Percentiles rank a stretch among this genome's conserved stretches.
These are phyloP conservation scores for Colletotrichum sp. DNA, from an alignment of 2,329 filamentous ascomycete species.

Conservation along the genomic window DNA sequence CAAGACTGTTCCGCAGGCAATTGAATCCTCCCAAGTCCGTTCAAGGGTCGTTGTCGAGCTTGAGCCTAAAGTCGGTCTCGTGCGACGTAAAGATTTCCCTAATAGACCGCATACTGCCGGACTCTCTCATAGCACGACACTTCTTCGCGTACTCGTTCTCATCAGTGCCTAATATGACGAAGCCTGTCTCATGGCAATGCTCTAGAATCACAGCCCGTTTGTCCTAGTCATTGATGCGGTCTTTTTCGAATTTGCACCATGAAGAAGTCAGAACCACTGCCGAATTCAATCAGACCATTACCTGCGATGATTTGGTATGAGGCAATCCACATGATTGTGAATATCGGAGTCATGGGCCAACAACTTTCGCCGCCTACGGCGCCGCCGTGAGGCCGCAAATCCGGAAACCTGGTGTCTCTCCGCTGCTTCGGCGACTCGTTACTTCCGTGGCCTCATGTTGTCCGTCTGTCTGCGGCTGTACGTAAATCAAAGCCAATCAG, in stretches of 20 bases:
- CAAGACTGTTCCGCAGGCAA: background rate
- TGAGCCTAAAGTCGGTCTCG: background rate
- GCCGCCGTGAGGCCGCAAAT: background rate
- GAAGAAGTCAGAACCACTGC: background rate
- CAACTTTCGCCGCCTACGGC: background rate
- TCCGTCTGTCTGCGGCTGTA: background rate
- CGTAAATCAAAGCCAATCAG: background rate
- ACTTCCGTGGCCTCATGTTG: background rate
- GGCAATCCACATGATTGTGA: background rate
- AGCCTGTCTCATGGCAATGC: background rate
- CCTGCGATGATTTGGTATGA: background rate
- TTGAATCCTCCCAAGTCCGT: background rate
- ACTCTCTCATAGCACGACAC: background rate
- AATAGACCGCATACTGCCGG: rapidly evolving
- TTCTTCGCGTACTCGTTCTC: background rate
- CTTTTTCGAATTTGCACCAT: background rate
- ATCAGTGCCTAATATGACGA: background rate
- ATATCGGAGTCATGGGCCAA: background rate
- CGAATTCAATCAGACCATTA: background rate
- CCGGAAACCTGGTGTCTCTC: background rate
- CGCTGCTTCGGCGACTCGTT: background rate
- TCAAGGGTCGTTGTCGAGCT: background rate
- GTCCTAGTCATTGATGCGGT: background rate
- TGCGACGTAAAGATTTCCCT: background rate
- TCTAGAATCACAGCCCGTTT: background rate